Base-by-base conservation (phyloP, 2,329 filamentous ascomycete species). In the Parastagonospora nodorum region DNA sequence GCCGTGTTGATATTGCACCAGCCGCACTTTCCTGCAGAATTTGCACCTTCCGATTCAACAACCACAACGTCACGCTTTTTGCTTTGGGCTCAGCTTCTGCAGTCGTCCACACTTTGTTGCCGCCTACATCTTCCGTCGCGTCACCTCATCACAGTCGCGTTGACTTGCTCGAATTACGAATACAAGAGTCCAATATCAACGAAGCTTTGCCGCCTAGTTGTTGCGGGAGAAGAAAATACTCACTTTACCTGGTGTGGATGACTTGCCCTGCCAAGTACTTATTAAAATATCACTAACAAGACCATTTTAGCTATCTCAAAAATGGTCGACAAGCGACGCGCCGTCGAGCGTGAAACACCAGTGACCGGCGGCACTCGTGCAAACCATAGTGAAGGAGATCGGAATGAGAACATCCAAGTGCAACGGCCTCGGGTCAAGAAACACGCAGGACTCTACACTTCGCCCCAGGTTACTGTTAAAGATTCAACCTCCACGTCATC, bases 1-100 rank as follows among this genome's bases (percentile, higher is more conserved):
- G 51, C 55, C 47, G 19, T 10, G 14, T 32, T 12, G 5, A 36
- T 27, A 11, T 37, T n/a, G 8, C 7, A 14, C n/a, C 14, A 42
- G 35, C 37, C 35, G 49, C 47, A 30, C 54, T 44, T 63, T 60
- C 61, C 48, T 11, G 19, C 28, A 44, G 4, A 31, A 29, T 8
- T 28, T 31, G 58, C 40, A 37, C 60, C 56, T 64, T 63, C 60
- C 47, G 31, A 6, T 41, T 35, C 38, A n/a, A 39, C n/a, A n/a
- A 39, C 55, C 47, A 47, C 42, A 60, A 45, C 39, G 45, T 32
- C 29, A 16, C 12, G 9, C 29, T 19, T 42, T 36, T 28, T 28
- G 28, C 39, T 14, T 36, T 35, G 27, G 36, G 40, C 11, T 29
- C 37, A 10, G 3, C 8, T 24, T 24, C n/a, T 5, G 3, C 19